Evolutionary conservation across 352 stramenopile species (phyloP).

Genomic region (Globisporangium emineosum): DNA sequence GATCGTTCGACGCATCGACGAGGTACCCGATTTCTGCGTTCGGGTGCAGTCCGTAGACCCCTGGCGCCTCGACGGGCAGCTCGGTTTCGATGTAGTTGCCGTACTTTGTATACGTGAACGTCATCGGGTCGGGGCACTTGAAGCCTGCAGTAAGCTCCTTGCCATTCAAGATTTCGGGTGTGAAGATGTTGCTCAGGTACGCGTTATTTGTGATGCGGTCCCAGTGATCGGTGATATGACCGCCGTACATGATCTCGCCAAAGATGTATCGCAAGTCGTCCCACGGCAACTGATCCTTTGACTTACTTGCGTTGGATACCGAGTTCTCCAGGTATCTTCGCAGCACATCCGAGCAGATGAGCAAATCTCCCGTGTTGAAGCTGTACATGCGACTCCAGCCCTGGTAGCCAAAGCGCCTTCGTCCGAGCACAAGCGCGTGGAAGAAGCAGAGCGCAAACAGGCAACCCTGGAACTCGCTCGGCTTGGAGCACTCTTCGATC

Average conservation of each 20-base stretch:
- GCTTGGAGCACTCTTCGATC: conserved; percentile 63
- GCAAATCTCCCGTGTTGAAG: conserved; percentile 94
- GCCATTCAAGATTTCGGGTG: conserved; percentile 43
- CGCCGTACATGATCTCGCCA: conserved; percentile 91
- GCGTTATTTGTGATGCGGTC: conserved; percentile 81
- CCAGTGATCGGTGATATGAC: conserved; percentile 84
- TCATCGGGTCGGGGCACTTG: conserved; percentile 62
- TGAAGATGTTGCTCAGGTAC: conserved; percentile 71
- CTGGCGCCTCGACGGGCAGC: conserved; percentile 61
- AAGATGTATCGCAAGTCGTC: conserved; percentile 90
- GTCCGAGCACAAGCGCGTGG: conserved; percentile 89
- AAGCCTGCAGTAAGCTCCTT: conserved; percentile 74
- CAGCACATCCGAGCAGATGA: conserved; percentile 88
- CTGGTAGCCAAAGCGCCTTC: conserved; percentile 88
- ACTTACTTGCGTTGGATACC: conserved; percentile 14
- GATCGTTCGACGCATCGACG: conserved; percentile 64
- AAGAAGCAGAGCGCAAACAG: conserved; percentile 95
- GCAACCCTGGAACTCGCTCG: conserved; percentile 90
- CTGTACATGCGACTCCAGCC: conserved; percentile 92
- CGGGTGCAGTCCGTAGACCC: conserved; percentile 69
- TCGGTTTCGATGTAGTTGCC: conserved; percentile 75
- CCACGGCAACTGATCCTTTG: conserved; percentile 52
- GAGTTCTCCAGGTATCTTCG: conserved; percentile 60
- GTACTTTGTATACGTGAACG: conserved; percentile 93
- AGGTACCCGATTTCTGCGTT: conserved; percentile 83